Conservation (phyloP, 2,329 filamentous ascomycete genomes). For the Aureobasidium melanogenum region DNA sequence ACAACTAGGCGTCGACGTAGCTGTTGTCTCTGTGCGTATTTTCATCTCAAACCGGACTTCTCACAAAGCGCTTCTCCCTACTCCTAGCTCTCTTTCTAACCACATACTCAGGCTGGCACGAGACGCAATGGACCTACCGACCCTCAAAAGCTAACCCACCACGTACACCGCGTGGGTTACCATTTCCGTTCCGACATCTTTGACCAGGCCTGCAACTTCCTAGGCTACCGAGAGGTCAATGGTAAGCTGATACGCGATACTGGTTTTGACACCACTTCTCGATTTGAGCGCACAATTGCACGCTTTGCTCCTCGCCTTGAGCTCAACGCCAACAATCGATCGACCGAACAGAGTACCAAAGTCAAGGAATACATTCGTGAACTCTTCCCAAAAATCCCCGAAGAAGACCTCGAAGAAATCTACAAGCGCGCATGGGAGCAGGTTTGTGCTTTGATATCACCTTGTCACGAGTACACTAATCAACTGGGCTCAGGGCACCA, state of each 20-base stretch:
- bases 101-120: not conserved
- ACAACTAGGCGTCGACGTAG: slow-evolving; percentile 44
- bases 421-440: slow-evolving; percentile 53
- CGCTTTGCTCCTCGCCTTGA: slow-evolving; percentile 9
- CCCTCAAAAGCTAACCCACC: slow-evolving; percentile 41
- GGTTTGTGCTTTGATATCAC: slow-evolving; percentile 25
- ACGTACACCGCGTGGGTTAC: slow-evolving; percentile 54
- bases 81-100: not conserved
- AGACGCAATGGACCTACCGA: slow-evolving; percentile 16
- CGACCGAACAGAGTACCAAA: slow-evolving; percentile 32
- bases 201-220: slow-evolving; percentile 45
- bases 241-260: slow-evolving; percentile 21
- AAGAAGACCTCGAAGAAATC: slow-evolving; percentile 48
- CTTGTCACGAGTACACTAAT: slow-evolving; percentile 16
- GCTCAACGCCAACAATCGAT: slow-evolving; percentile 13
- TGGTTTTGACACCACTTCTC: slow-evolving; percentile 14
- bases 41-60: slow-evolving; percentile 4
- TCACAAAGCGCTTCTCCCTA: not conserved
- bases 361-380: slow-evolving; percentile 51
- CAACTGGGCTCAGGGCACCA: slow-evolving; percentile 35
- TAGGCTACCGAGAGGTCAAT: slow-evolving; percentile 31
- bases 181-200: slow-evolving; percentile 55
- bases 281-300: slow-evolving; percentile 11
- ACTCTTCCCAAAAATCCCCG: slow-evolving; percentile 54
- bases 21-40: slow-evolving; percentile 51